Base-by-base conservation (phyloP, 768 basidiomycete genomes). In the Pholiota molesta region DNA sequence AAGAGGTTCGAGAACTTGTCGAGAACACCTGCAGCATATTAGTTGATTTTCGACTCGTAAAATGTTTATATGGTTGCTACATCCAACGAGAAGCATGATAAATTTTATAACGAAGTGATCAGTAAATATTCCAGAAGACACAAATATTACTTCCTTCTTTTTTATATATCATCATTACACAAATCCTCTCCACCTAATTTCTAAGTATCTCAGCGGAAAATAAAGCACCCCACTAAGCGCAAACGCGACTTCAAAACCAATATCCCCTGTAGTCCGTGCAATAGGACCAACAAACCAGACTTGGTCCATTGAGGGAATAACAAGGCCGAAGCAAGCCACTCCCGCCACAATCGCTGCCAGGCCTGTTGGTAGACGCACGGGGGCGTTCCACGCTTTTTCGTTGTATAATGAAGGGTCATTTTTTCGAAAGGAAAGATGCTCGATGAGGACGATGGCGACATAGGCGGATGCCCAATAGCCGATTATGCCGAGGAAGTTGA, bases 201-300 rank as follows among this genome's bases (percentile, higher is more conserved):
- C 86, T 29, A 85, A 47, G 63, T 69, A 78, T 59, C 90, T 76
- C 35, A 91, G 77, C 1, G 83, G 83, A 5, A 86, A 17, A 69
- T 91, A 92, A 40, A 87, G 72, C 10, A 90, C 37, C 11, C 69
- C 78, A 7, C 85, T 81, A 2, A 83, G 70, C 0, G 74, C 78
- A 66, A 91, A 87, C 2, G 89, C 88, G 26, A 91, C 72, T 72
- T 92, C 90, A 63, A 94, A 91, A n/a, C 90, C 92, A 59, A 94
- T 87, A 74, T 94, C 92, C 1, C 92, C 92, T 17, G 90, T 81
- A 8, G 64, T 77, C 63, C 76, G 69, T 10, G 87, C 92, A 49
- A 94, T 87, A 7, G 91, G 91, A 1, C 92, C 92, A 0, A 79
- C 77, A 67, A 85, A 94, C 90, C 89, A 94, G 28, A 83, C 84